Base-by-base conservation (phyloP, 331 rosid species). In the Quercus lobata region DNA sequence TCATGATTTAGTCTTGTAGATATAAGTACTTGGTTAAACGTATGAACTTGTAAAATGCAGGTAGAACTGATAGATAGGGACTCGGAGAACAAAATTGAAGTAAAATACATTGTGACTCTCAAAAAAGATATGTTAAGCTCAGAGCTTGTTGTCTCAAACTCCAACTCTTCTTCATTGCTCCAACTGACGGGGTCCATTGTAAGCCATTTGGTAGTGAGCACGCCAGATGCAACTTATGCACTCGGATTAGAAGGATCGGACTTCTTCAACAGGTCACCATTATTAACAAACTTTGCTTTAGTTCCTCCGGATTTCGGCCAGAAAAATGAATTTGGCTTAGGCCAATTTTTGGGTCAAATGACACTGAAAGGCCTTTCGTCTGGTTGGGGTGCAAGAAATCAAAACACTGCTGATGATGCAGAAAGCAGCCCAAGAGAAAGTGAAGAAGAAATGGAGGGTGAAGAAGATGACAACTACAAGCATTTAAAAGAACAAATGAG, bases 221-320 rank as follows among this genome's bases (percentile, higher is more conserved):
- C 97, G 49, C 93, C 99, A 5, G 97, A 91, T 65, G 97, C 99
- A 72, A 91, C 99, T 30, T 92, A 74, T 71, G 97, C 97, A 52
- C 18, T 95, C 46, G 99, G 97, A 72, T 72, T 93, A 71, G 96
- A 90, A 84, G 76, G 92, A 74, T 95, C 97, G 37, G 81, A 75
- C 74, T 92, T 91, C 85, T 72, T 77, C 46, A 78, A 58, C 57
- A 71, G 62, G 29, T 82, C 90, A 29, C 96, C 94, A 72, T 80
- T 90, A 79, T 76, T 80, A 69, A 85, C 97, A 41, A 79, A 74
- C 24, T 90, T 80, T 44, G 71, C 82, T 56, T 63, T 93, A 53
- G 78, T 86, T 75, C 97, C 96, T 75, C 87, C 90, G 4, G 86
- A 89, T 56, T 82, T 71, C 21, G 79, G 74, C 46, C 75, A 76